Evolutionary conservation across 2,329 filamentous ascomycete species (phyloP).

Genomic region (Alternaria angustiovoidea): DNA sequence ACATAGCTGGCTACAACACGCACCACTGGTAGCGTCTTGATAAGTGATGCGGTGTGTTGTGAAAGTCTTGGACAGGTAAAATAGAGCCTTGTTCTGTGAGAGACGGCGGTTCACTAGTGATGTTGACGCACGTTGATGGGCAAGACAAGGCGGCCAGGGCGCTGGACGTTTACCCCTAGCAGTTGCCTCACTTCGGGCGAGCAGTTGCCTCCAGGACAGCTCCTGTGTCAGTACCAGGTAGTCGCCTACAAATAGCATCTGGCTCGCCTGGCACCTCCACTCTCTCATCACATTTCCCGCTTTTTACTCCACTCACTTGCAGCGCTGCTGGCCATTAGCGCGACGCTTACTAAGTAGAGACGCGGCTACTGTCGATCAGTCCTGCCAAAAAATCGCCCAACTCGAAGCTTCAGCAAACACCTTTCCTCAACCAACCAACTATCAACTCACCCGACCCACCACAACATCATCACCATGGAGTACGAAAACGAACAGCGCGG

Average conservation of each 20-base stretch:
- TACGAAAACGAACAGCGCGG: constrained; percentile 72
- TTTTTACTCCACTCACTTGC: constrained; percentile 34
- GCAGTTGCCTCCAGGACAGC: constrained; percentile 11
- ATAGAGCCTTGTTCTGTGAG: background rate
- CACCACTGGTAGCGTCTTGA: background rate
- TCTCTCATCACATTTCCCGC: constrained; percentile 10
- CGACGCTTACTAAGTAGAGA: constrained; percentile 39
- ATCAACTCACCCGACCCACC: constrained; percentile 32
- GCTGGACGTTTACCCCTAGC: constrained; percentile 16
- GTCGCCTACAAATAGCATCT: constrained; percentile 14
- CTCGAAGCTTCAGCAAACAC: constrained; percentile 32
- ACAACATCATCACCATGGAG: constrained; percentile 63
- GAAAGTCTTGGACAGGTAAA: background rate
- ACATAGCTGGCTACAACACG: background rate
- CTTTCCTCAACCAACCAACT: constrained; percentile 28
- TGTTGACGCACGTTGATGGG: constrained; percentile 14
- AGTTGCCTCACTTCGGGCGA: constrained; percentile 26
- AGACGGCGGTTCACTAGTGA: constrained; percentile 3
- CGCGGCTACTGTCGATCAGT: constrained; percentile 43
- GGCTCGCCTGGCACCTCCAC: constrained; percentile 1
- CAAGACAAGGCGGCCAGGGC: constrained; percentile 21
- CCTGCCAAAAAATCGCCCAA: constrained; percentile 42
- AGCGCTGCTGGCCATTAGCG: constrained; percentile 33
- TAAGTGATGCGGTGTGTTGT: background rate
- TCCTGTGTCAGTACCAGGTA: constrained; percentile 8